These are phyloP conservation scores for Syncephalastrum racemosum DNA, from an alignment of 371 early-diverging fungal genomes.

Conservation along the genomic window DNA sequence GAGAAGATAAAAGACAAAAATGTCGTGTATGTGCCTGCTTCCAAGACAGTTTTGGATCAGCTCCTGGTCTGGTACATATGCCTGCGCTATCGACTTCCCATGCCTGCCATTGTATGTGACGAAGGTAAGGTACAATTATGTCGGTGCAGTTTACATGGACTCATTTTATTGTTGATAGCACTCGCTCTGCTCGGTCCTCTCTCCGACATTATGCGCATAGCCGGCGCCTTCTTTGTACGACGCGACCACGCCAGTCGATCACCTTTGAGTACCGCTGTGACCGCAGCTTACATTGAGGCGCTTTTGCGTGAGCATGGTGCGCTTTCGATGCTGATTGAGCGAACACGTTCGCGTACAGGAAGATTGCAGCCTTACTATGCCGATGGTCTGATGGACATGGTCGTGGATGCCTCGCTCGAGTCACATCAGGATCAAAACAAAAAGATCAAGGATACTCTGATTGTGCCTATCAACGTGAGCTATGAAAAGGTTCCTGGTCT, in stretches of 20 bases:
- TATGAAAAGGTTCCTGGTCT: slow-evolving; percentile 53
- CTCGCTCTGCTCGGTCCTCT: slow-evolving; percentile 46
- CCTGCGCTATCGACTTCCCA: slow-evolving; percentile 42
- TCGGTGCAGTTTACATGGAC: background rate
- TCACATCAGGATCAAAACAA: slow-evolving; percentile 22
- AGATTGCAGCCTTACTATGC: slow-evolving; percentile 37
- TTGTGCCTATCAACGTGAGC: slow-evolving; percentile 48
- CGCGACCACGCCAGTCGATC: slow-evolving; percentile 40
- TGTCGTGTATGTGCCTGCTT: slow-evolving; percentile 51
- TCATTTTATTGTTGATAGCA: slow-evolving; percentile 14
- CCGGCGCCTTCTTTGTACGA: slow-evolving; percentile 49
- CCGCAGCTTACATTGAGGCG: slow-evolving; percentile 46
- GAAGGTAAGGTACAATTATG: slow-evolving; percentile 26
- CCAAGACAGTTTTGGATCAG: slow-evolving; percentile 46
- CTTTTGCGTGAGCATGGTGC: slow-evolving; percentile 47
- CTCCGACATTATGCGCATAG: slow-evolving; percentile 48
- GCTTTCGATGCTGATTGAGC: slow-evolving; percentile 43
- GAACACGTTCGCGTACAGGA: slow-evolving; percentile 49
- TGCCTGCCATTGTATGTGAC: slow-evolving; percentile 52
- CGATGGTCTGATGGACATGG: slow-evolving; percentile 48
- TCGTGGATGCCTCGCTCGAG: slow-evolving; percentile 41
- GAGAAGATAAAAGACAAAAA: slow-evolving; percentile 42
- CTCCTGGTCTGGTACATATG: slow-evolving; percentile 50
- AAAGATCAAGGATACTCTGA: slow-evolving; percentile 23
- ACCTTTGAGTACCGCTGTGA: slow-evolving; percentile 43